Evolutionary conservation across 202 grass and related monocot species (phyloP), one percentile per base, ranked within the genome.

Genomic region (Panicum virgatum): DNA sequence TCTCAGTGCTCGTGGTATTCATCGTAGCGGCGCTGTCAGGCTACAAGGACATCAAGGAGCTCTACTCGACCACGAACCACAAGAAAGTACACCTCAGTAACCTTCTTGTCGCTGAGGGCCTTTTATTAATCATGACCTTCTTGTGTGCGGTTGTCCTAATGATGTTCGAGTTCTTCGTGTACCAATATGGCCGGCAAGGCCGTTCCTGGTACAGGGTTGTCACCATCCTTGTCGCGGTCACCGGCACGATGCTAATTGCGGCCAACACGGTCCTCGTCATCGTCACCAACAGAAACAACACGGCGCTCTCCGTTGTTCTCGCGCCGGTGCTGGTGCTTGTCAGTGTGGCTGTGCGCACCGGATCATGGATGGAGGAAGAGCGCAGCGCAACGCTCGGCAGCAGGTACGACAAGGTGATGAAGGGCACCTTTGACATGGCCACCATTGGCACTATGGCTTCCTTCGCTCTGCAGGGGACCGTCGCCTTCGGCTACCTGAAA

Each of bases 401-500:
- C 64, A 38, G 0, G 23, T 82, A 75, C 4, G 77, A 76, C 1
- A 2, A 1, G 6, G 43, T 60, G 1, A 62, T 80, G 53, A 79
- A 85, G 42, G 12, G 13, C 36, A 26, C 51, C 62, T 78, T 74
- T 19, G 82, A 89, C 36, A 7, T 82, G 18, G 75, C 87, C 26
- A 44, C 18, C 11, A 1, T 85, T 6, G 39, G 82, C 3, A 85
- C 46, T 1, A 53, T 71, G 1, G 62, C 14, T 3, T 84, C 82
- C 3, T 89, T 89, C 32, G 1, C 44, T 30, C 26, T 89, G 23
- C 87, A 89, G 51, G 67, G 71, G 3, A 27, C 32, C 0, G 12
- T 85, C 20, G 62, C 10, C 73, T 76, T 74, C 14, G 5, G 75
- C 42, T 89, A 89, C 87, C 48, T 85, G 48, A 89, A 78, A 18